Evolutionary conservation across 2,329 filamentous ascomycete species (phyloP).

Genomic region (Ophiostoma australiae): DNA sequence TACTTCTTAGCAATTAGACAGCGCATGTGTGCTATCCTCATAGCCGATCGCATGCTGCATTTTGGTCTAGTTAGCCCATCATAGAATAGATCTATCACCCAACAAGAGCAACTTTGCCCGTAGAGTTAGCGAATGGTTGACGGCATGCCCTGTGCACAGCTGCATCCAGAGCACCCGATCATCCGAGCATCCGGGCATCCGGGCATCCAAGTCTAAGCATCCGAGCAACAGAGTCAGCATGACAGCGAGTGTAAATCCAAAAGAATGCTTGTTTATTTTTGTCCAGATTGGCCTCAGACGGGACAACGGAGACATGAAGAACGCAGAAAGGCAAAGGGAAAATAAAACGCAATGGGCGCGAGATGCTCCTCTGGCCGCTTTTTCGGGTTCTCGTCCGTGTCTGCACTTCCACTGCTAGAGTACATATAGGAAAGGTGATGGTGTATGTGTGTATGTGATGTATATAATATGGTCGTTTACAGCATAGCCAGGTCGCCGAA

Average conservation of each 20-base stretch:
- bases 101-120: neutral
- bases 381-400: slow-evolving; percentile 43
- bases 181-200: neutral
- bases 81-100: neutral
- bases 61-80: neutral
- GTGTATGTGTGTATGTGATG: slow-evolving; percentile 29
- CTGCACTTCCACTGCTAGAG: slow-evolving; percentile 63
- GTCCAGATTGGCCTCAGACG: slow-evolving; percentile 3
- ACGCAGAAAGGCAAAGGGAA: neutral
- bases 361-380: slow-evolving; percentile 10
- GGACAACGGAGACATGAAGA: slow-evolving; percentile 15
- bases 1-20: neutral
- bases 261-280: slow-evolving; percentile 13
- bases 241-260: neutral
- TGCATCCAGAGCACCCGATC: neutral
- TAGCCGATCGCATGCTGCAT: neutral
- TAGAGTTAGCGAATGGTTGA: neutral
- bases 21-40: neutral
- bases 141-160: neutral
- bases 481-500: slow-evolving; percentile 95
- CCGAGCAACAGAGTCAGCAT: neutral
- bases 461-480: slow-evolving; percentile 48
- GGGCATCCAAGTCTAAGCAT: neutral
- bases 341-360: slow-evolving; percentile 12
- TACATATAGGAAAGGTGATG: slow-evolving; percentile 46